Percentiles rank a stretch among this genome's conserved stretches.
phyloP scores from a whole-genome alignment of 768 basidiomycete genomes.

The Rhodotorula graminis region DNA sequence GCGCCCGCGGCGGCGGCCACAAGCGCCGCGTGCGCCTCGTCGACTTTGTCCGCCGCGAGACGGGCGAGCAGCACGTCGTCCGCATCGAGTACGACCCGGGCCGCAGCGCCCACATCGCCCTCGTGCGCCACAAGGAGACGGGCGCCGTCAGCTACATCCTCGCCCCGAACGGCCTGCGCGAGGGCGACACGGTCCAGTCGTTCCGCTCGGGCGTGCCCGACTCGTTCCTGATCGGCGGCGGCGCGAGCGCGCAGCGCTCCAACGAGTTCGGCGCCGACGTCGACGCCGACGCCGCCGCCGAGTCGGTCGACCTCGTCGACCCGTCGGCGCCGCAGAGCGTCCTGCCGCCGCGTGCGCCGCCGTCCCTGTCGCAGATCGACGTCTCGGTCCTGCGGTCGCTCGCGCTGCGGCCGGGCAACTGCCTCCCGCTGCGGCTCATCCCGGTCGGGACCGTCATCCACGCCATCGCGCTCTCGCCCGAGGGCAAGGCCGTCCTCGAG shows the following conservation, averaged over 20 bases:
- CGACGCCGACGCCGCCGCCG: neutral
- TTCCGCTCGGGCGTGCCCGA: slow-evolving; percentile 54
- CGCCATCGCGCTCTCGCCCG: slow-evolving; percentile 68
- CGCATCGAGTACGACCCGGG: slow-evolving; percentile 97
- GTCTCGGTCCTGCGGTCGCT: slow-evolving; percentile 75
- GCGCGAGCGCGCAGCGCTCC: neutral
- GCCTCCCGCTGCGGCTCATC: slow-evolving; percentile 82
- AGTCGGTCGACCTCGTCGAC: neutral
- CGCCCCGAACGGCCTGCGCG: slow-evolving; percentile 79
- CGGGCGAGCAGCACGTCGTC: slow-evolving; percentile 80
- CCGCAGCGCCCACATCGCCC: slow-evolving; percentile 87
- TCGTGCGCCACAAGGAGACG: slow-evolving; percentile 62
- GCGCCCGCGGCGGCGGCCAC: slow-evolving; percentile 88
- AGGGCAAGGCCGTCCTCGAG: slow-evolving; percentile 73
- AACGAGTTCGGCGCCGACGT: neutral
- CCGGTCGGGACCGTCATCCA: slow-evolving; percentile 90
- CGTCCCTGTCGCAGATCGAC: slow-evolving; percentile 57
- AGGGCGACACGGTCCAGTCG: slow-evolving; percentile 80
- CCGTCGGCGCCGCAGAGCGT: slow-evolving; percentile 18
- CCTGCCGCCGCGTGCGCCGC: slow-evolving; percentile 7
- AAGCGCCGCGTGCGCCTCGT: slow-evolving; percentile 74
- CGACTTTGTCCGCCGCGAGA: slow-evolving; percentile 74
- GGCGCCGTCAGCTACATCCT: slow-evolving; percentile 75
- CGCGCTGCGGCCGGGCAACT: slow-evolving; percentile 85
- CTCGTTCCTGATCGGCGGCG: slow-evolving; percentile 16